Percentiles rank a stretch among this genome's conserved stretches.
Conservation (phyloP, 2,329 filamentous ascomycete genomes). For the Clarireedia monteithiana region DNA sequence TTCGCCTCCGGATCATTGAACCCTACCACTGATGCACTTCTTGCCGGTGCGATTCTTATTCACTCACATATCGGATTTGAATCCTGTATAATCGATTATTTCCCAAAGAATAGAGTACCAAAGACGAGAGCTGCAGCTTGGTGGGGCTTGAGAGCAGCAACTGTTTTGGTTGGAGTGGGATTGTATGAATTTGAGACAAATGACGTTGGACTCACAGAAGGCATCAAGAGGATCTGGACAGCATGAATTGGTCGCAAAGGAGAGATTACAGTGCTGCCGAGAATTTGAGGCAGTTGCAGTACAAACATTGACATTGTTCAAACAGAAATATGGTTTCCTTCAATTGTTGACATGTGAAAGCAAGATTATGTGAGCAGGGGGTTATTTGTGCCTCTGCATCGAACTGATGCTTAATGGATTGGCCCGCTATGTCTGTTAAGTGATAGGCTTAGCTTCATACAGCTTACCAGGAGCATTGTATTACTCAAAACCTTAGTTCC, state of each 20-base stretch:
- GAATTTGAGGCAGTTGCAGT: constrained; percentile 1
- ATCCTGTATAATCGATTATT: constrained; percentile 84
- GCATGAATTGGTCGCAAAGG: constrained; percentile 42
- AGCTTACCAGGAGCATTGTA: too few relatives aligned
- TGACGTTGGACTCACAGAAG: constrained; percentile 89
- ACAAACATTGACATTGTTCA: constrained; percentile 1
- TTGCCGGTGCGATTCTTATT: constrained; percentile 75
- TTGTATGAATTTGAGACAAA: constrained; percentile 99
- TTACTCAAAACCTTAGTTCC: too few relatives aligned
- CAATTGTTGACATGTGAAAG: constrained; percentile 1
- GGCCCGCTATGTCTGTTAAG: too few relatives aligned
- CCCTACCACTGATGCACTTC: constrained; percentile 76
- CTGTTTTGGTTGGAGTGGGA: constrained; percentile 74
- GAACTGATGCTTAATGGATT: too few relatives aligned
- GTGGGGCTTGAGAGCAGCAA: constrained; percentile 74
- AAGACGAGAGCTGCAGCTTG: constrained; percentile 56
- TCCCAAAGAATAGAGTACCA: constrained; percentile 66
- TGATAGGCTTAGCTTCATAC: too few relatives aligned
- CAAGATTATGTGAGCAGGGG: not conserved
- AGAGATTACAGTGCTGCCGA: constrained; percentile 7
- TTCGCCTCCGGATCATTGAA: constrained; percentile 90
- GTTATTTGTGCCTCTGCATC: not conserved
- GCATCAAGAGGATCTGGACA: constrained; percentile 81
- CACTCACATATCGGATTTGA: constrained; percentile 97
- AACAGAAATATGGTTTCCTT: not conserved